These are phyloP conservation scores for Asterochloris erici DNA, from an alignment of 139 green algal genomes.

Conservation along the genomic window DNA sequence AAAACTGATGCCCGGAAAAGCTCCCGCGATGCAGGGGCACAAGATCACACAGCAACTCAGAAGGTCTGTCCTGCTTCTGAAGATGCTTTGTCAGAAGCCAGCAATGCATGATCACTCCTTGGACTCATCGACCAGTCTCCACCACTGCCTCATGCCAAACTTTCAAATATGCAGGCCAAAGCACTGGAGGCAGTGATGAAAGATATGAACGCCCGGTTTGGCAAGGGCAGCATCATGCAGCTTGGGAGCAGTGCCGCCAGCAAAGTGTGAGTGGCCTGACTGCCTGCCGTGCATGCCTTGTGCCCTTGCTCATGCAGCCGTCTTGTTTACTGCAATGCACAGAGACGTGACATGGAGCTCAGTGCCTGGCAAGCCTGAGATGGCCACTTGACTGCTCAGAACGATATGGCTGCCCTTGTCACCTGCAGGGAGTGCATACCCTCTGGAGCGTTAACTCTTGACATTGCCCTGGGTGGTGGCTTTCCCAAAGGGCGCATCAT, in stretches of 20 bases:
- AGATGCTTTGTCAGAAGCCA: no score
- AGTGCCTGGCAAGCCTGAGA: no score
- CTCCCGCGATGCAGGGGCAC: no score
- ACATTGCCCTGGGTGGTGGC: slow-evolving; percentile 80
- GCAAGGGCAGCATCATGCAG: slow-evolving; percentile 70
- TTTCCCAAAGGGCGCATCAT: slow-evolving; percentile 84
- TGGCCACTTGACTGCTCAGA: neutral
- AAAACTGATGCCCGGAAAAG: no score
- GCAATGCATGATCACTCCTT: no score
- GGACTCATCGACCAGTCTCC: no score
- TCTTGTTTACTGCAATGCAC: neutral
- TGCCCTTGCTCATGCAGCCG: neutral
- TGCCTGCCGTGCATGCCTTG: neutral
- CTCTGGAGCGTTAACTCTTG: slow-evolving; percentile 78
- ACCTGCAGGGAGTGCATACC: slow-evolving; percentile 55
- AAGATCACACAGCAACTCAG: no score
- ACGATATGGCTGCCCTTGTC: neutral
- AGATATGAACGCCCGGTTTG: slow-evolving; percentile 55
- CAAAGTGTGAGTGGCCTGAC: slow-evolving; percentile 36
- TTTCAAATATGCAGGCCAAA: slow-evolving; percentile 30
- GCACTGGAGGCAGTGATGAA: slow-evolving; percentile 43
- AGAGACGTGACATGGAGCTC: neutral
- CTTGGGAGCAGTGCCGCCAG: slow-evolving; percentile 29
- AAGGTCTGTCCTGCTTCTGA: no score
- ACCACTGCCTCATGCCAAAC: no score